Base-by-base conservation (phyloP, 441 rosid species). In the Arabidopsis lyrata region DNA sequence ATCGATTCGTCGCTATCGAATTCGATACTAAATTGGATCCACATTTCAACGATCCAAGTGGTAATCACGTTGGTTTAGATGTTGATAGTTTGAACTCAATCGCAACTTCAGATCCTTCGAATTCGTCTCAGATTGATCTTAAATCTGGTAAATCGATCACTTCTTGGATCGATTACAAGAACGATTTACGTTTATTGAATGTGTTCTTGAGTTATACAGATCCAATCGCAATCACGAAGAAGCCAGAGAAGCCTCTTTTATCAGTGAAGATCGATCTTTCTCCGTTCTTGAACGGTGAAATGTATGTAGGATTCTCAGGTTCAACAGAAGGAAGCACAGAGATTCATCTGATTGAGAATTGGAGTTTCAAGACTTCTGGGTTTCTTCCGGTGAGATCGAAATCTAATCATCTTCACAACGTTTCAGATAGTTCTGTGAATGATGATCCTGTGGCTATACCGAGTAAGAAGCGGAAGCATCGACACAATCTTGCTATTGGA, bases 271-370 rank as follows among this genome's bases (percentile, higher is more conserved):
- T 89, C 32, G 96, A 92, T 69, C 92, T 92, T 55, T 87, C 96
- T n/a, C 83, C 61, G 38, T 78, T 79, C 65, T 87, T 90, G 35
- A 82, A 81, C 41, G 88, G 83, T 49, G 71, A 63, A 41, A 85
- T 85, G 90, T 89, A 81, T 42, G 90, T 83, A 34, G 99, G 99
- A 4, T 92, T 95, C 75, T 87, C 99, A 0, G 99, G 89, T 35
- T 89, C 99, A 36, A 92, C 95, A 1, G 98, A 95, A 79, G 96
- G 98, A 45, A 92, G 96, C 70, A 92, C 99, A 4, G 99, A 92
- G 84, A 76, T 88, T 75, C 98, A 95, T 77, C 68, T 83, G 68
- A 81, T 95, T 16, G 63, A 81, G 68, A 88, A 75, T 63, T 90
- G 98, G 99, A 89, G 87, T 68, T 92, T 95, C 78, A 72, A 49